Evolutionary conservation across 2,329 filamentous ascomycete genomes (phyloP).

Genomic region (Ophiostoma tasmaniense): DNA sequence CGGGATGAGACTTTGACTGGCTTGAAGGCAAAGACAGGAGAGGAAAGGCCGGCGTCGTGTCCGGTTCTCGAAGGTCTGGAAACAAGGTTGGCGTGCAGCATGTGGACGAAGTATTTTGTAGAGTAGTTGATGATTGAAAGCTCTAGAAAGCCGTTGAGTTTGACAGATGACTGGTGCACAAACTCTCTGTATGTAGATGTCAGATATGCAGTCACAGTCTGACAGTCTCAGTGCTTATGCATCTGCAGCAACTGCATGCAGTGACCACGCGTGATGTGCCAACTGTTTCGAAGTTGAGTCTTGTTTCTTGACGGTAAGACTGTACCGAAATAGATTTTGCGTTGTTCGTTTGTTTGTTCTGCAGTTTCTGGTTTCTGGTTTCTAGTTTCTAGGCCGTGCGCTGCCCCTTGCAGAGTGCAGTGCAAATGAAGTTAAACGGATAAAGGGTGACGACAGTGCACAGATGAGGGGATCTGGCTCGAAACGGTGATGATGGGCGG

Average conservation of each 20-base stretch:
- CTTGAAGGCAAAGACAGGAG: background rate
- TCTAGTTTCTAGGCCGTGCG: constrained; percentile 10
- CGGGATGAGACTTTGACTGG: background rate
- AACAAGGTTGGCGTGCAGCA: background rate
- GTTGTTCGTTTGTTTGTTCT: background rate
- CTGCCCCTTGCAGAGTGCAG: constrained; percentile 13
- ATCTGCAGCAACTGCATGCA: background rate
- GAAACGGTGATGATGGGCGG: background rate
- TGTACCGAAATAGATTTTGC: background rate
- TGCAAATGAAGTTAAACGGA: constrained; percentile 6
- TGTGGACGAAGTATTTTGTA: background rate
- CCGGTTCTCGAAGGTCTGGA: constrained; percentile 3
- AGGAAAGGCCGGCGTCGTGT: background rate
- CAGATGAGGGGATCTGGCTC: background rate
- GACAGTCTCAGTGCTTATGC: background rate
- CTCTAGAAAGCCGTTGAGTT: background rate
- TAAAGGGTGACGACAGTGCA: background rate
- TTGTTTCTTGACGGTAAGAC: too few species aligned
- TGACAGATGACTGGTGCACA: background rate
- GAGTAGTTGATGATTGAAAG: background rate
- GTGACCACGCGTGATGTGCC: background rate
- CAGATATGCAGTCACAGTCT: background rate
- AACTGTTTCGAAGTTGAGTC: background rate
- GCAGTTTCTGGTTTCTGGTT: background rate
- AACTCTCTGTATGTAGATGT: background rate